Evolutionary conservation across 2,329 filamentous ascomycete genomes (phyloP).

Genomic region (Fusarium sp.): DNA sequence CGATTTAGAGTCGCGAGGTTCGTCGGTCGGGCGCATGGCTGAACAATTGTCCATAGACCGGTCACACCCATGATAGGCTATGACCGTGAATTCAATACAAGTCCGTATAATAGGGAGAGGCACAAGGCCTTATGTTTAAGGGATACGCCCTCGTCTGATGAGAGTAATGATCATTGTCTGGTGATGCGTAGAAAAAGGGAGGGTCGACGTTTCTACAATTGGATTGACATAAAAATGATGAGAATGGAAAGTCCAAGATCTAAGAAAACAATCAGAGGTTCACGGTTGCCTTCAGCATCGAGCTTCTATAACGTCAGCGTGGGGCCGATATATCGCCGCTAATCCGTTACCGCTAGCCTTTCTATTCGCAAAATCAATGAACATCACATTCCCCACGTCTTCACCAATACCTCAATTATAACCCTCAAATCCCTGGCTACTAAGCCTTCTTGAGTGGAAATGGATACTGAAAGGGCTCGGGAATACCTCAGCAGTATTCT

Average conservation of each 20-base stretch:
- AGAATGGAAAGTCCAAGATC: not conserved
- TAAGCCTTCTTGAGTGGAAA: constrained; percentile 35
- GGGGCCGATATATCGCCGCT: constrained; percentile 22
- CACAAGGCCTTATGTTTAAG: constrained; percentile 19
- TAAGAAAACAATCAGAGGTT: not conserved
- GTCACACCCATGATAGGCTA: constrained; percentile 85
- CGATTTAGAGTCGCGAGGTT: constrained; percentile 96
- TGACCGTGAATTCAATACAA: constrained; percentile 17
- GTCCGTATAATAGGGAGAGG: constrained; percentile 1
- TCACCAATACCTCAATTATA: not conserved
- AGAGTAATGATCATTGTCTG: constrained; percentile 22
- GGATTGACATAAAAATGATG: not conserved
- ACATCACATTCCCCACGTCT: constrained; percentile 6
- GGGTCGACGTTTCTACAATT: not conserved
- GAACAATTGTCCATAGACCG: constrained; percentile 94
- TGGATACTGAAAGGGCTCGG: constrained; percentile 63
- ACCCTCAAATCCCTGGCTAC: not conserved
- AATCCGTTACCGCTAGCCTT: constrained; percentile 22
- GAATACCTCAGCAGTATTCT: constrained; percentile 73
- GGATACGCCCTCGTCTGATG: constrained; percentile 33
- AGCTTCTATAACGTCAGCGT: constrained; percentile 39
- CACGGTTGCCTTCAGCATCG: constrained; percentile 5
- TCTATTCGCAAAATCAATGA: constrained; percentile 14
- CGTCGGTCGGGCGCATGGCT: constrained; percentile 93
- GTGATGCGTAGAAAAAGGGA: not conserved